phyloP scores from a whole-genome alignment of 2,329 filamentous ascomycete genomes.

The Epichloe typhina region DNA sequence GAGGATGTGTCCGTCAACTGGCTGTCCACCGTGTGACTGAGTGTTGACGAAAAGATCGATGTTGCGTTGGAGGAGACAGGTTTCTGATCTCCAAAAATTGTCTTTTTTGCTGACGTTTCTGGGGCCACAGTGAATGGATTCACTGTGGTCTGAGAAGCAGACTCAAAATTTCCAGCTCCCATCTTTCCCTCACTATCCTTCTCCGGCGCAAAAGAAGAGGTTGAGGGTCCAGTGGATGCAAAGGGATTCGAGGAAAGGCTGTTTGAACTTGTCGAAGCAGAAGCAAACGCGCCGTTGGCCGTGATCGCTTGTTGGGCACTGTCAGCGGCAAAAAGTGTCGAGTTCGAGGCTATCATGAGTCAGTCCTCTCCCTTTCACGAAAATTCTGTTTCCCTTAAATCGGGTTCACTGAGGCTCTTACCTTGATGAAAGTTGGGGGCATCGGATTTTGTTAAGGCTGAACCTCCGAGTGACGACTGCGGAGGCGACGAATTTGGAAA shows the following conservation, averaged over 20 bases:
- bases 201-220: not conserved
- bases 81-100: slow-evolving; percentile 3
- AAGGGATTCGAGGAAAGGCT: not conserved
- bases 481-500: not conserved
- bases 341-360: slow-evolving; percentile 2
- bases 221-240: not conserved
- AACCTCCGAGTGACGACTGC: not conserved
- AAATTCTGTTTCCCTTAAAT: not conserved
- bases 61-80: not conserved
- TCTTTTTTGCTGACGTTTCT: slow-evolving; percentile 10
- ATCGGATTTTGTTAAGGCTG: not conserved
- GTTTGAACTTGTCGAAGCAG: not conserved
- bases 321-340: not conserved
- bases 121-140: slow-evolving; percentile 12
- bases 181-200: not conserved
- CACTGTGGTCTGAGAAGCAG: not conserved
- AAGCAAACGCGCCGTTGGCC: slow-evolving; percentile 3
- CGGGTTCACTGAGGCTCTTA: not conserved
- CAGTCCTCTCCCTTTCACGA: not conserved
- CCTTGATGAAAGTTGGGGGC: not conserved
- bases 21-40: not conserved
- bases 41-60: not conserved
- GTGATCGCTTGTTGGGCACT: not conserved
- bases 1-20: not conserved
- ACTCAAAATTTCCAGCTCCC: not conserved